Evolutionary conservation across 139 green algal species (phyloP).

Genomic region (Mesostigma viride): DNA sequence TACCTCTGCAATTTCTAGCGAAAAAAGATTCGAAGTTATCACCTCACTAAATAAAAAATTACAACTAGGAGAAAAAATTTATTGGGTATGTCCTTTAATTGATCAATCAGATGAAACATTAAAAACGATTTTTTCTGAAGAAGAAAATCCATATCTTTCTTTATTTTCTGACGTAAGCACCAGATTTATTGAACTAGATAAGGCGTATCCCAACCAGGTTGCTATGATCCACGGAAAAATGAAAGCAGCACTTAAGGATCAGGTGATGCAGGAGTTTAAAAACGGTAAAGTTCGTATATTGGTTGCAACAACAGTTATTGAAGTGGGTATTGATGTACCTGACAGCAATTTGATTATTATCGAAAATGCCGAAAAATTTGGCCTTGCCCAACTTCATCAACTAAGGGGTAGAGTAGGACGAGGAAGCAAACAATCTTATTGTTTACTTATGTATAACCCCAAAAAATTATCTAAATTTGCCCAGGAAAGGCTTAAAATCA

Average conservation of each 20-base stretch:
- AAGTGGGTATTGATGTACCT: conserved; percentile 81
- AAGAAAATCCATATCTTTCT: too few relatives aligned
- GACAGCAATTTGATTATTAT: conserved; percentile 76
- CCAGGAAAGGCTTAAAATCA: conserved; percentile 33
- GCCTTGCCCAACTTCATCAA: conserved; percentile 85
- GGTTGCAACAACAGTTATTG: conserved; percentile 75
- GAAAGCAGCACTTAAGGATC: conserved; percentile 42
- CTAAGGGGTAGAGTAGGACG: conserved; percentile 72
- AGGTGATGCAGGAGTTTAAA: conserved; percentile 40
- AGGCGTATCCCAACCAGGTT: background rate
- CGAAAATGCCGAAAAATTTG: conserved; percentile 66
- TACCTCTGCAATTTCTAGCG: too few relatives aligned
- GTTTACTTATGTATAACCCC: conserved; percentile 28
- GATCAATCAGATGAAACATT: too few relatives aligned
- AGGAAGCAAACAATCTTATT: conserved; percentile 23
- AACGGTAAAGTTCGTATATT: conserved; percentile 52
- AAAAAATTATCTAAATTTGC: background rate
- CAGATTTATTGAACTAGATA: too few relatives aligned
- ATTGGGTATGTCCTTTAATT: too few relatives aligned
- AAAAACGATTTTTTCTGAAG: too few relatives aligned
- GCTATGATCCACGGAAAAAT: conserved; percentile 32
- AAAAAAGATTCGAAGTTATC: too few relatives aligned
- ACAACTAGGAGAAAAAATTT: too few relatives aligned
- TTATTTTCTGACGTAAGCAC: too few relatives aligned
- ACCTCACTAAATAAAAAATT: too few relatives aligned